Percentiles rank a stretch among this genome's conserved stretches.
These are phyloP conservation scores for Mrakia hoshinonis DNA, from an alignment of 768 basidiomycete species.

Conservation along the genomic window DNA sequence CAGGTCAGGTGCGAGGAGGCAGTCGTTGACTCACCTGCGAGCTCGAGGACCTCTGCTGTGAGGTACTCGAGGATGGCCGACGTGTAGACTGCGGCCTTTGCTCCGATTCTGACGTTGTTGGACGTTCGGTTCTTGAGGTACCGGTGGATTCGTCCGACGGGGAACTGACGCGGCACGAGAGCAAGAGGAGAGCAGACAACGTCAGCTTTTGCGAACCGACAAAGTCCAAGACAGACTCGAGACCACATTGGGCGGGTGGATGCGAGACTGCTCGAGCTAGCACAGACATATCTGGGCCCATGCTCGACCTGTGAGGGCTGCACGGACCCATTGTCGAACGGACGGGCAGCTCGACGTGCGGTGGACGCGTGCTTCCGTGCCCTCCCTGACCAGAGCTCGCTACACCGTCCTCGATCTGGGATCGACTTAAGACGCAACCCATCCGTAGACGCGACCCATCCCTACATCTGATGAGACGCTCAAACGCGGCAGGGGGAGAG, in stretches of 20 bases:
- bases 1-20: background rate
- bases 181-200: background rate
- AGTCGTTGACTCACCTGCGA: conserved; percentile 52
- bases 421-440: background rate
- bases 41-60: conserved; percentile 89
- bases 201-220: background rate
- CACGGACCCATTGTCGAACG: too few relatives aligned
- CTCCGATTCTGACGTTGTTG: conserved; percentile 89
- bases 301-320: too few relatives aligned
- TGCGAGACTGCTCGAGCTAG: background rate
- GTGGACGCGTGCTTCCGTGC: too few relatives aligned
- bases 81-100: conserved; percentile 51
- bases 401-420: too few relatives aligned
- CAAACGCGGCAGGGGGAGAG: background rate
- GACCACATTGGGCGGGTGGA: background rate
- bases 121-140: conserved; percentile 86
- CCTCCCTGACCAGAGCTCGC: too few relatives aligned
- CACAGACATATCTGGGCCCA: too few relatives aligned
- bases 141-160: conserved; percentile 94
- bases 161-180: conserved; percentile 53
- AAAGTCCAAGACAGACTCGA: background rate
- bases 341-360: too few relatives aligned
- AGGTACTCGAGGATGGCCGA: conserved; percentile 79
- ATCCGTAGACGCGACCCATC: background rate
- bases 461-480: background rate